phyloP scores from a whole-genome alignment of 805 yeast genomes.

The Candida sonorensis region DNA sequence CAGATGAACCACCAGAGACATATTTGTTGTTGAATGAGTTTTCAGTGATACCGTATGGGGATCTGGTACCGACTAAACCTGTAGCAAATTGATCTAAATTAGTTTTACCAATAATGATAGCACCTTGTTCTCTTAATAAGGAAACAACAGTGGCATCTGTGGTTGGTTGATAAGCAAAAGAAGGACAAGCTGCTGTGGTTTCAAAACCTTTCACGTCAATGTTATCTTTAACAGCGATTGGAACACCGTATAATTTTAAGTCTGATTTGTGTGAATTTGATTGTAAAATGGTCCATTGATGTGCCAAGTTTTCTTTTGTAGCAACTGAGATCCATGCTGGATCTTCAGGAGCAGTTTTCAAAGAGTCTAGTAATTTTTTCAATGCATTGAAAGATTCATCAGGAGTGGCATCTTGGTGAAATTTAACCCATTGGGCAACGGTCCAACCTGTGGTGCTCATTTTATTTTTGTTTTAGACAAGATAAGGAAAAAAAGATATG shows the following conservation, averaged over 20 bases:
- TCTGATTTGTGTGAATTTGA: conserved; percentile 46
- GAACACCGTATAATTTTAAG: conserved; percentile 85
- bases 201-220: conserved; percentile 77
- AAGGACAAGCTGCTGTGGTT: conserved; percentile 96
- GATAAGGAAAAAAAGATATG: too few relatives aligned
- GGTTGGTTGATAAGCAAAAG: conserved; percentile 61
- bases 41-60: conserved; percentile 89
- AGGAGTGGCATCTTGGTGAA: conserved; percentile 57
- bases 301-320: conserved; percentile 49
- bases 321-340: conserved; percentile 92
- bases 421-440: conserved; percentile 65
- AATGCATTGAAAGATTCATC: conserved; percentile 51
- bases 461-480: background rate
- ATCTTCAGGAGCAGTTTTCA: conserved; percentile 44
- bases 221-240: conserved; percentile 91
- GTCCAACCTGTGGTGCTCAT: conserved; percentile 63
- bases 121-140: conserved; percentile 80
- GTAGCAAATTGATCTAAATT: conserved; percentile 97
- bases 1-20: conserved; percentile 92
- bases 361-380: conserved; percentile 37
- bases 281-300: conserved; percentile 76
- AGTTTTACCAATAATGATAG: conserved; percentile 88
- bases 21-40: conserved; percentile 69
- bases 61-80: conserved; percentile 90
- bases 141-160: conserved; percentile 72